A percentile compares a stretch with the other conserved stretches of the same genome.
Conservation (phyloP, 495 filamentous ascomycete species). For the Penicillium daleae region DNA sequence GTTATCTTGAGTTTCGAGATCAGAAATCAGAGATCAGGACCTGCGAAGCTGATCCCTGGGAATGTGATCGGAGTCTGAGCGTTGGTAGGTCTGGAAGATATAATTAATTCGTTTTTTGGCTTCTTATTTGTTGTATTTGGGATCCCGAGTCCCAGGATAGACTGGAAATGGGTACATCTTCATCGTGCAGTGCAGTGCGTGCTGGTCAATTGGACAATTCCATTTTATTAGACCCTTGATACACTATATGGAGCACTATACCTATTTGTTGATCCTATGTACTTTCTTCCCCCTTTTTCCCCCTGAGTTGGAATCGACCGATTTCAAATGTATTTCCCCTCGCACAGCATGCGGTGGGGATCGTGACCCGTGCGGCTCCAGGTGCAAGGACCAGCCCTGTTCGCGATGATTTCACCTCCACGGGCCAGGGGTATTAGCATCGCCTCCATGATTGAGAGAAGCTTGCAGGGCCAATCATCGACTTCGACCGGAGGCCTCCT, state of each 20-base stretch:
- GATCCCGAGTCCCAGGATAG: conserved; percentile 8
- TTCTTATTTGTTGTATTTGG: neutral
- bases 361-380: conserved; percentile 24
- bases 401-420: conserved; percentile 4
- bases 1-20: conserved; percentile 18
- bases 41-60: conserved; percentile 19
- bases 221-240: neutral
- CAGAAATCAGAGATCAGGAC: conserved; percentile 16
- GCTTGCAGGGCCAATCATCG: conserved; percentile 19
- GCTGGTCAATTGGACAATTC: neutral
- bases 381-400: conserved; percentile 17
- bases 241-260: neutral
- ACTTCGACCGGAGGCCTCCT: conserved; percentile 5
- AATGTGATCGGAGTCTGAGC: neutral
- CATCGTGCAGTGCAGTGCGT: conserved; percentile 5
- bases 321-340: conserved; percentile 8
- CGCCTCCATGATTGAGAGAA: neutral
- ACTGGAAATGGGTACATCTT: conserved; percentile 2
- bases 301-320: conserved; percentile 1
- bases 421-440: conserved; percentile 7
- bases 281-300: neutral
- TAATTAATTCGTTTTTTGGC: neutral
- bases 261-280: neutral
- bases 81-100: neutral
- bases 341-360: conserved; percentile 11